Percentiles rank a stretch among this genome's conserved stretches.
Conservation (phyloP, 352 stramenopile species). For the Pythium aquatile region DNA sequence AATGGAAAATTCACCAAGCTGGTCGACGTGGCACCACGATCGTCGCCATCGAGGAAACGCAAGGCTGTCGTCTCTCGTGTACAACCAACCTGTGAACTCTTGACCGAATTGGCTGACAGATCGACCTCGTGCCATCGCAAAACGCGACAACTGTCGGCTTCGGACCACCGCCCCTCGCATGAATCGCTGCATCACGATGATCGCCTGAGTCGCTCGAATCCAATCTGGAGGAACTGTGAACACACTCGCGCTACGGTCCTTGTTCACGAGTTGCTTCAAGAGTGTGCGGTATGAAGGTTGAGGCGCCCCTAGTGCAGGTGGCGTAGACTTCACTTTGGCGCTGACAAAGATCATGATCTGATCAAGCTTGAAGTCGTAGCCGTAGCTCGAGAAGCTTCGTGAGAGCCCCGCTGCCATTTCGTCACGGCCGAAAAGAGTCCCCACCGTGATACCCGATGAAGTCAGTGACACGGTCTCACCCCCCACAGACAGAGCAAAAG, state of each 20-base stretch:
- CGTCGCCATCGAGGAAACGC: slow-evolving; percentile 83
- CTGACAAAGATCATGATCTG: slow-evolving; percentile 73
- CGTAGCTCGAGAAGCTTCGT: slow-evolving; percentile 43
- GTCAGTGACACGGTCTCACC: slow-evolving; percentile 26
- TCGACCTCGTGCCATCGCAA: slow-evolving; percentile 50
- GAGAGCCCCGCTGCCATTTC: not conserved
- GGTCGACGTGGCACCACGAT: slow-evolving; percentile 77
- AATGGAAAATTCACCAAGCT: slow-evolving; percentile 65
- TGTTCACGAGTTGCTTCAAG: slow-evolving; percentile 75
- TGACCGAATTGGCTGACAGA: slow-evolving; percentile 60
- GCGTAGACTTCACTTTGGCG: slow-evolving; percentile 37
- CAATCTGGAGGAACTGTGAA: slow-evolving; percentile 56
- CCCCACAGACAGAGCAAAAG: slow-evolving; percentile 10
- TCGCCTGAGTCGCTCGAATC: slow-evolving; percentile 65
- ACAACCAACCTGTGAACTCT: slow-evolving; percentile 83
- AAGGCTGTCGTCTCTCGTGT: slow-evolving; percentile 76
- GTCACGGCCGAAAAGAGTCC: slow-evolving; percentile 11
- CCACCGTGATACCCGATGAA: slow-evolving; percentile 22
- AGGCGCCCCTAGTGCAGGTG: slow-evolving; percentile 27
- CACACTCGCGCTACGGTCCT: slow-evolving; percentile 36
- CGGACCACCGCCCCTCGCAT: slow-evolving; percentile 75
- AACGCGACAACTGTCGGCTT: slow-evolving; percentile 58
- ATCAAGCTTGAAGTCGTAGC: slow-evolving; percentile 73
- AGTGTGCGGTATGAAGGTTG: slow-evolving; percentile 74
- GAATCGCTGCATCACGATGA: slow-evolving; percentile 78